These are phyloP conservation scores for Asterophora parasitica DNA, from an alignment of 768 basidiomycete species.

Conservation along the genomic window DNA sequence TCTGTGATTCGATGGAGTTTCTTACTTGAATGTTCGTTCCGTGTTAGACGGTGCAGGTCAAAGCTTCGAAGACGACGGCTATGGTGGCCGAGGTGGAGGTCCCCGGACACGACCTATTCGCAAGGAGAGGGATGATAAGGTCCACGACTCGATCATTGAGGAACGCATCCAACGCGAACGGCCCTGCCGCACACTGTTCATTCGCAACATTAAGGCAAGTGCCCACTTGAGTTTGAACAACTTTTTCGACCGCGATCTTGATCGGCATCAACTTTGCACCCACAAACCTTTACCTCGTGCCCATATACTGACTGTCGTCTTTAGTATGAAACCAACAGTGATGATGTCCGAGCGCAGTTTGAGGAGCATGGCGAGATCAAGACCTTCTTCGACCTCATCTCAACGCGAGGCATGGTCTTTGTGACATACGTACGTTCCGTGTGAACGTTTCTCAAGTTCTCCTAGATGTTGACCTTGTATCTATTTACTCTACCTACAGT, in stretches of 20 bases:
- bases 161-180: conserved; percentile 91
- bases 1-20: conserved; percentile 37
- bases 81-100: conserved; percentile 32
- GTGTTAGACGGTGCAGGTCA: conserved; percentile 62
- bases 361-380: conserved; percentile 95
- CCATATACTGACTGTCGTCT: conserved; percentile 13
- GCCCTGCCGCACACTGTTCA: conserved; percentile 93
- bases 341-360: conserved; percentile 79
- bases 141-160: conserved; percentile 89
- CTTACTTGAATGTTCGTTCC: conserved; percentile 46
- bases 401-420: conserved; percentile 97
- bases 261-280: conserved; percentile 5
- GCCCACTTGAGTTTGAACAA: conserved; percentile 17
- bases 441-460: neutral
- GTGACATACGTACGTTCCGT: conserved; percentile 85
- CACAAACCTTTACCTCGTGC: conserved; percentile 5
- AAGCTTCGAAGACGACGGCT: conserved; percentile 51
- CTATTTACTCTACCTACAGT: conserved; percentile 41
- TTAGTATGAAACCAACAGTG: conserved; percentile 87
- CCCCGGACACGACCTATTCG: conserved; percentile 43
- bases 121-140: conserved; percentile 83
- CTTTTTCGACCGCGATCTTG: conserved; percentile 2
- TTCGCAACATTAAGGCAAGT: conserved; percentile 97
- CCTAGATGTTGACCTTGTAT: conserved; percentile 17
- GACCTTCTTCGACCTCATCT: conserved; percentile 94